These are phyloP conservation scores for Pythium myriotylum DNA, from an alignment of 352 stramenopile genomes.

Conservation along the genomic window DNA sequence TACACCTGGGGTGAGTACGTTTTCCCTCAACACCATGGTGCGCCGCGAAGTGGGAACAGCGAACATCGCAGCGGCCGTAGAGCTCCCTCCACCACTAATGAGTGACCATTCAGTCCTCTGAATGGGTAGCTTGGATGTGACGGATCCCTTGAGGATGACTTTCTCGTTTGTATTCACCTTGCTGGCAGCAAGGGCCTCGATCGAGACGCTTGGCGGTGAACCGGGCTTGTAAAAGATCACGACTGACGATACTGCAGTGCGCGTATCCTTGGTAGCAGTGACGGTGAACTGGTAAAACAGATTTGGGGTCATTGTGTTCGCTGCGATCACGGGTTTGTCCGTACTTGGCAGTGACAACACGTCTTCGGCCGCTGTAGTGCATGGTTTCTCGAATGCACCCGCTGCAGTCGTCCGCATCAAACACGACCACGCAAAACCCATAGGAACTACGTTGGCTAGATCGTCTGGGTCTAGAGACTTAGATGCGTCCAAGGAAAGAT, in stretches of 20 bases:
- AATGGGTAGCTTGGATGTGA: constrained; percentile 49
- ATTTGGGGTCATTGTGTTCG: constrained; percentile 54
- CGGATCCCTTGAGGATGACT: constrained; percentile 50
- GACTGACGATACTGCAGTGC: constrained; percentile 36
- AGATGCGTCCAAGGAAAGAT: constrained; percentile 50
- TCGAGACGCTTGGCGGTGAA: constrained; percentile 53
- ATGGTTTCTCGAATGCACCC: constrained; percentile 38
- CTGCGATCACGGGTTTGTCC: constrained; percentile 39
- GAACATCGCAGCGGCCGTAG: constrained; percentile 38
- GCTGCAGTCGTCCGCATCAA: constrained; percentile 28
- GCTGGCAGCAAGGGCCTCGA: constrained; percentile 39
- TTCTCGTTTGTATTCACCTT: constrained; percentile 69
- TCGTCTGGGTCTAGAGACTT: constrained; percentile 58
- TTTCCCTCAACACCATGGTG: constrained; percentile 56
- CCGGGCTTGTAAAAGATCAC: constrained; percentile 51
- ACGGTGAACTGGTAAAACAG: constrained; percentile 57
- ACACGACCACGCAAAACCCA: constrained; percentile 51
- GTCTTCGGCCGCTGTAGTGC: constrained; percentile 17
- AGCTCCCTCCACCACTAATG: constrained; percentile 25
- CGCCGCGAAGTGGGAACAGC: constrained; percentile 37
- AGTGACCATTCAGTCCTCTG: constrained; percentile 52
- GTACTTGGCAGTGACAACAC: constrained; percentile 26
- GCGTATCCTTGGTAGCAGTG: constrained; percentile 41
- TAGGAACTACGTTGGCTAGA: constrained; percentile 32
- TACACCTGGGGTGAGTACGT: constrained; percentile 40